These are phyloP conservation scores for Physocladia obscura DNA, from an alignment of 192 early-diverging fungal genomes.

Conservation along the genomic window DNA sequence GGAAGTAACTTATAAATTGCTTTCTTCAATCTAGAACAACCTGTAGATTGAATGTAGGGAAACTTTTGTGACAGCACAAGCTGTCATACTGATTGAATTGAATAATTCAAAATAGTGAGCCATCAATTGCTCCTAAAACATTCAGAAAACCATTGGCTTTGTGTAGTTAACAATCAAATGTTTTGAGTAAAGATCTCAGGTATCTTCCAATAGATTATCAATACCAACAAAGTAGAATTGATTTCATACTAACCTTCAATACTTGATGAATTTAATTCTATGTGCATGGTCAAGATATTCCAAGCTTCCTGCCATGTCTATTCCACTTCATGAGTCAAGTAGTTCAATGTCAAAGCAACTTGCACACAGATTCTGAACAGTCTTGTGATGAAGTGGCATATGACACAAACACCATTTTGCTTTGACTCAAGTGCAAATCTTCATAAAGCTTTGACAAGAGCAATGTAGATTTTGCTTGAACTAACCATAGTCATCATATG, in stretches of 20 bases:
- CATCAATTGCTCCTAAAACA: not conserved
- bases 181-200: not conserved
- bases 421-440: not conserved
- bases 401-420: not conserved
- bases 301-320: not conserved
- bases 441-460: not conserved
- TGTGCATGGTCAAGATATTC: not conserved
- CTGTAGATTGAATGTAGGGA: slow-evolving; percentile 15
- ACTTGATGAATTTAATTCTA: not conserved
- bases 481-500: not conserved
- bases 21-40: not conserved
- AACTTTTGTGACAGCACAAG: slow-evolving; percentile 6
- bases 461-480: not conserved
- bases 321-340: not conserved
- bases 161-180: not conserved
- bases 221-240: not conserved
- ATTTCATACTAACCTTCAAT: not conserved
- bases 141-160: not conserved
- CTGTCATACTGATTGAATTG: not conserved
- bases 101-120: not conserved
- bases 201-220: not conserved
- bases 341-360: slow-evolving; percentile 5
- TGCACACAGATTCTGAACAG: not conserved
- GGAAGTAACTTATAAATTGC: not conserved
- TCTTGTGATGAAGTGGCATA: not conserved